phyloP scores from a whole-genome alignment of 169 alveolate species.

The Babesia gibsoni region DNA sequence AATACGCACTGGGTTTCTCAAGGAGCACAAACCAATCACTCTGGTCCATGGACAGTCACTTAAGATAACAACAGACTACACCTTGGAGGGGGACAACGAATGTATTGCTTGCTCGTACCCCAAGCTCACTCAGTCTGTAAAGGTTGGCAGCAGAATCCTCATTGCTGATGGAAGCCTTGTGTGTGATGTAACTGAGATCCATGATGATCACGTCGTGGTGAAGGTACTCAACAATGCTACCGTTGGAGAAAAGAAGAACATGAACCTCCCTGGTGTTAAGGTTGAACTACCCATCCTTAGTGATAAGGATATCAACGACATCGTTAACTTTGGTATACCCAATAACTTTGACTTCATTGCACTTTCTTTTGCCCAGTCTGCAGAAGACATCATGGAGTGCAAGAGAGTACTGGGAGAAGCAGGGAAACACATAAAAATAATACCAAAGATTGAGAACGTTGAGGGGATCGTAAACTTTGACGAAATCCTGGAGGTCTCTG shows the following conservation, averaged over 20 bases:
- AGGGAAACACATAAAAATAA: slow-evolving; percentile 93
- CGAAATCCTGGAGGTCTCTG: slow-evolving; percentile 91
- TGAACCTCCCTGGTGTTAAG: slow-evolving; percentile 97
- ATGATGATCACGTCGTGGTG: slow-evolving; percentile 78
- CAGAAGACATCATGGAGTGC: slow-evolving; percentile 73
- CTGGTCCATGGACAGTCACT: slow-evolving; percentile 90
- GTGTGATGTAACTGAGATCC: slow-evolving; percentile 87
- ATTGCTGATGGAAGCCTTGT: slow-evolving; percentile 97
- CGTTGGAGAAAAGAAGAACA: slow-evolving; percentile 95
- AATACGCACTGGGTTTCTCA: slow-evolving; percentile 94
- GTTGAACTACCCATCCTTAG: slow-evolving; percentile 96
- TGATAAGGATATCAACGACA: slow-evolving; percentile 95
- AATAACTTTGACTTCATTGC: slow-evolving; percentile 94
- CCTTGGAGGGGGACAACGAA: slow-evolving; percentile 87
- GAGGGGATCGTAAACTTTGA: slow-evolving; percentile 95
- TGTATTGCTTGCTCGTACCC: slow-evolving; percentile 92
- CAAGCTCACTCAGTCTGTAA: slow-evolving; percentile 90
- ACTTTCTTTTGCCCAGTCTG: slow-evolving; percentile 84
- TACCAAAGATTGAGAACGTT: slow-evolving; percentile 96
- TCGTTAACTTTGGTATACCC: slow-evolving; percentile 94
- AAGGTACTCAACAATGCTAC: slow-evolving; percentile 89
- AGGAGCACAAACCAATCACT: slow-evolving; percentile 85
- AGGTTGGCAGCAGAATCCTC: slow-evolving; percentile 90
- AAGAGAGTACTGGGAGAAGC: slow-evolving; percentile 73
- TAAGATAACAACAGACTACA: slow-evolving; percentile 91